phyloP scores from a whole-genome alignment of 352 stramenopile genomes.

The Pythium sukuiense region DNA sequence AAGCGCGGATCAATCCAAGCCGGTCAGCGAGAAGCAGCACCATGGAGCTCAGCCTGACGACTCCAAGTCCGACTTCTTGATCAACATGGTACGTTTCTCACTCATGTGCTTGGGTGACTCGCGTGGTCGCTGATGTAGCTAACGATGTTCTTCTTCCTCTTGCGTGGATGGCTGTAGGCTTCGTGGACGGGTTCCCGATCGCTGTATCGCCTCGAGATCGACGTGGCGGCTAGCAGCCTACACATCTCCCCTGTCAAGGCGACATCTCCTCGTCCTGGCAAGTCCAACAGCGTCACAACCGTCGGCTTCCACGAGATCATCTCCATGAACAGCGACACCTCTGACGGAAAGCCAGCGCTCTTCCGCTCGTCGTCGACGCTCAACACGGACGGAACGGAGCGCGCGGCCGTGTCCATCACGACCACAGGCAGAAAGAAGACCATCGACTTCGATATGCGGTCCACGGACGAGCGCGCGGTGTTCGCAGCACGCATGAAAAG shows the following conservation, averaged over 20 bases:
- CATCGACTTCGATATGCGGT: conserved; percentile 50
- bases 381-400: conserved; percentile 28
- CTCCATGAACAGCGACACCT: conserved; percentile 32
- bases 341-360: conserved; percentile 19
- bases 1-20: conserved; percentile 1
- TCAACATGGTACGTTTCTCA: conserved; percentile 42
- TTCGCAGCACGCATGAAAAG: conserved; percentile 26
- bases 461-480: conserved; percentile 34
- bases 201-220: conserved; percentile 38
- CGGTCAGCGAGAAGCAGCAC: conserved; percentile 13
- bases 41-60: neutral
- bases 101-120: neutral
- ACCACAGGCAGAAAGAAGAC: conserved; percentile 27
- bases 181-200: conserved; percentile 49
- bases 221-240: conserved; percentile 26
- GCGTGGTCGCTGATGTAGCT: neutral
- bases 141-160: too few relatives aligned
- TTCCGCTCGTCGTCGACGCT: conserved; percentile 33
- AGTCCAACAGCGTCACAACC: conserved; percentile 17
- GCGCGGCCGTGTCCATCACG: conserved; percentile 29
- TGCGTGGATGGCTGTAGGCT: conserved; percentile 16
- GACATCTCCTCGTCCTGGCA: conserved; percentile 32
- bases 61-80: conserved; percentile 33
- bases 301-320: conserved; percentile 40
- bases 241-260: conserved; percentile 34